Base-by-base conservation (phyloP, 139 green algal genomes). In the Chlamydomonas incerta region DNA sequence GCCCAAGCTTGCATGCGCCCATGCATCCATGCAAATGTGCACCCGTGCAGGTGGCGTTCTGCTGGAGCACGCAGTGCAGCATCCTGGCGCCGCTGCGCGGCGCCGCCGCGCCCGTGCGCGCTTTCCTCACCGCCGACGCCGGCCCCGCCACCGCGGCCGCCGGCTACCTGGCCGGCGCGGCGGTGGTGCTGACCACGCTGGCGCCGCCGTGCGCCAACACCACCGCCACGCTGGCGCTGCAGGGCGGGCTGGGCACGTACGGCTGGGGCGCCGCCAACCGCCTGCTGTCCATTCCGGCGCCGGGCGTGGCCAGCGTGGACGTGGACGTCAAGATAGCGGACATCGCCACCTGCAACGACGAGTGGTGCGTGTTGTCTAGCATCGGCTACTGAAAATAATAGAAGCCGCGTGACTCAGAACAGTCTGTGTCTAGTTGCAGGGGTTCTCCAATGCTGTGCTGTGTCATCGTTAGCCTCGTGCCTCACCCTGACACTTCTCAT, bases 101-200 rank as follows among this genome's bases (percentile, higher is more conserved):
- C 66, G 11, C 58, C 18, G 13, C 67, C 5, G 17, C 71, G 15
- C 50, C 31, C 46, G 37, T 77, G 23, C 76, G 24, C 33, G 18
- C 58, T 10, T 8, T 70, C 31, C 11, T 41, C 20, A 57, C 69
- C 35, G 29, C 33, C 29, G 21, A 57, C 9, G 18, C 28, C 23
- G 31, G 1, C 3, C 23, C 17, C 66, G 66, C 52, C 31, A 68
- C 41, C 5, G 41, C 17, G 17, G 8, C 10, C 33, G 20, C 34
- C 66, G 17, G 33, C 24, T 2, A 24, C 13, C 79, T 85, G 46
- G 65, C 65, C 10, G n/a, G 37, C 65, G 31, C 58, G n/a, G 17
- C 79, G 28, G 31, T 75, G 23, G 79, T 85, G n/a, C 24, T 75
- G 35, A 85, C 79, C n/a, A 28, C 50, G n/a, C 66, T 85, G 46